A percentile compares a stretch with the other conserved stretches of the same genome.
phyloP scores from a whole-genome alignment of 2,329 filamentous ascomycete genomes.

The Sporothrix variecibatus region DNA sequence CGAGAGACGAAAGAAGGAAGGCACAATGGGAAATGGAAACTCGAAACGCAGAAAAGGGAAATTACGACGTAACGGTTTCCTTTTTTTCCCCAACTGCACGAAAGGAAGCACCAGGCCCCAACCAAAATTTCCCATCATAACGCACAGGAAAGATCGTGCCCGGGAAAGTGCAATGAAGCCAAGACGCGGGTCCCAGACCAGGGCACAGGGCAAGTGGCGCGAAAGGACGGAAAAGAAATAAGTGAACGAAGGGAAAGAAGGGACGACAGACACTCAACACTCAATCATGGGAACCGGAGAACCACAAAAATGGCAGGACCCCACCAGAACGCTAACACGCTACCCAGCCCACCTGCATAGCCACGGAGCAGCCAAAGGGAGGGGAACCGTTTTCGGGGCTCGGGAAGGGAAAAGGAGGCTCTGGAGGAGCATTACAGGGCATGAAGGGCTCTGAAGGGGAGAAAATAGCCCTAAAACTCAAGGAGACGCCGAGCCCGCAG shows the following conservation, averaged over 20 bases:
- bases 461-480: background rate
- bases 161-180: background rate
- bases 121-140: background rate
- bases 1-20: background rate
- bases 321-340: slow-evolving; percentile 3
- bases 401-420: background rate
- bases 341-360: slow-evolving; percentile 13
- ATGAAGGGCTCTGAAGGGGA: background rate
- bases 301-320: background rate
- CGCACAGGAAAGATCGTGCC: background rate
- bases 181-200: background rate
- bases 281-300: background rate
- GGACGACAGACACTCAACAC: background rate
- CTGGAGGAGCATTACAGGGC: background rate
- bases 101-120: background rate
- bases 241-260: background rate
- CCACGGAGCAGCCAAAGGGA: background rate
- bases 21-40: background rate
- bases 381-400: background rate
- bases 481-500: background rate
- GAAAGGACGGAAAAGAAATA: background rate
- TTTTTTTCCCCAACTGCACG: background rate
- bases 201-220: background rate
- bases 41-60: background rate
- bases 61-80: background rate